phyloP scores from a whole-genome alignment of 1,284 basidiomycete species.

The Rhizopogon hawkerae region DNA sequence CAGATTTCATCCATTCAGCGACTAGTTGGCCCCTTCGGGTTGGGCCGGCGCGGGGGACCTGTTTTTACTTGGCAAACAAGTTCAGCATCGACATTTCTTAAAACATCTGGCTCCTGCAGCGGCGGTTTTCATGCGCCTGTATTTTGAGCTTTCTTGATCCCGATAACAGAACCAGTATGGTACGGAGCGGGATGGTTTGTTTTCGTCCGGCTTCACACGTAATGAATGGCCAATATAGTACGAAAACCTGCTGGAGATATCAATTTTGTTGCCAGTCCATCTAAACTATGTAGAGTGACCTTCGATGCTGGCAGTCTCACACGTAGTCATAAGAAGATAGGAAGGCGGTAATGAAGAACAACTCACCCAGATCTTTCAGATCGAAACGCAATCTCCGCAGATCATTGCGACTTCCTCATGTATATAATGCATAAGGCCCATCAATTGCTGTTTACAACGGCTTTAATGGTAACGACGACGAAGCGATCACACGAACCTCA shows the following conservation, averaged over 20 bases:
- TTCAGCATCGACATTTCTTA: not conserved
- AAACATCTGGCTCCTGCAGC: too few relatives aligned
- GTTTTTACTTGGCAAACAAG: not conserved
- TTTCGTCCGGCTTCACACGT: too few relatives aligned
- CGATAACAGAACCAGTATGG: too few relatives aligned
- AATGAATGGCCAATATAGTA: too few relatives aligned
- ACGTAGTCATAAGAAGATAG: not conserved
- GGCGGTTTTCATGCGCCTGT: too few relatives aligned
- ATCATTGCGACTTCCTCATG: constrained; percentile 14
- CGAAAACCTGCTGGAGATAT: not conserved
- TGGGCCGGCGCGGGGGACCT: not conserved
- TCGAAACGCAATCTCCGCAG: constrained; percentile 19
- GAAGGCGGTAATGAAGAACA: constrained; percentile 16
- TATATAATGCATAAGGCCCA: not conserved
- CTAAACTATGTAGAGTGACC: not conserved
- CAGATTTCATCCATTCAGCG: not conserved
- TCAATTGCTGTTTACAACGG: not conserved
- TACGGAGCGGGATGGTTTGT: too few relatives aligned
- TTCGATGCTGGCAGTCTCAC: not conserved
- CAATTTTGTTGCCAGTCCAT: not conserved
- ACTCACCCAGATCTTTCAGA: constrained; percentile 16
- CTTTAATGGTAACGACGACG: not conserved
- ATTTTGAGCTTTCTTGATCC: too few relatives aligned
- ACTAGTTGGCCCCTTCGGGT: not conserved
- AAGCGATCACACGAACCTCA: not conserved